These are phyloP conservation scores for Tulasnella sp. DNA, from an alignment of 768 basidiomycete genomes.

Conservation along the genomic window DNA sequence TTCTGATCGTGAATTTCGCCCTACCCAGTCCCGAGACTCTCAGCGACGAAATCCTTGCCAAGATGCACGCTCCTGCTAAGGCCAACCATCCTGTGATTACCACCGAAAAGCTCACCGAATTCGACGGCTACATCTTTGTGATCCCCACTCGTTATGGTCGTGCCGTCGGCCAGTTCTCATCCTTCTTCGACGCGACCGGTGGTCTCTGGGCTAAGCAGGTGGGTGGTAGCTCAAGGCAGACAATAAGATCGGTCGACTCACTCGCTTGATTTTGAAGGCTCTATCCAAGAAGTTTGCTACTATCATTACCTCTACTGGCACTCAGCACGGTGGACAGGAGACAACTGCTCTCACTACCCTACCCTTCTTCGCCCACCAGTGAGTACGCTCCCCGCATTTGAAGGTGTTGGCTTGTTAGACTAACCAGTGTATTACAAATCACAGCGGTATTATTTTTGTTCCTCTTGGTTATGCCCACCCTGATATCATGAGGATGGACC, in stretches of 20 bases:
- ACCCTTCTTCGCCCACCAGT: slow-evolving; percentile 27
- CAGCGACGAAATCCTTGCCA: slow-evolving; percentile 39
- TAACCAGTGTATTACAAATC: slow-evolving; percentile 34
- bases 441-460: slow-evolving; percentile 38
- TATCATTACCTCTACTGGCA: slow-evolving; percentile 40
- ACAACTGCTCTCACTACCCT: slow-evolving; percentile 40
- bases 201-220: slow-evolving; percentile 34
- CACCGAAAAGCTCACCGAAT: slow-evolving; percentile 37
- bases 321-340: slow-evolving; percentile 42
- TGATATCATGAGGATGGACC: slow-evolving; percentile 34
- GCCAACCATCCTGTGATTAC: slow-evolving; percentile 40
- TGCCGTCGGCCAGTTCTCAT: slow-evolving; percentile 40
- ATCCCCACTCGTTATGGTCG: slow-evolving; percentile 40
- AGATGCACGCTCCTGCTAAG: slow-evolving; percentile 40
- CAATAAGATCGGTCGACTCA: neutral
- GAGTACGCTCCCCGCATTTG: neutral
- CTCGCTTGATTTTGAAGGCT: slow-evolving; percentile 32
- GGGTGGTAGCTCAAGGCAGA: neutral
- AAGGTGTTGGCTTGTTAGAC: neutral
- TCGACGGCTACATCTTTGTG: slow-evolving; percentile 41
- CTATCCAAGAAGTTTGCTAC: slow-evolving; percentile 40
- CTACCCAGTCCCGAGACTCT: slow-evolving; percentile 42
- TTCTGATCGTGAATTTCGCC: slow-evolving; percentile 45
- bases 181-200: slow-evolving; percentile 43
- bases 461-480: slow-evolving; percentile 37